These are phyloP conservation scores for Dipodascopsis uninucleata DNA, from an alignment of 805 yeast species.

Conservation along the genomic window DNA sequence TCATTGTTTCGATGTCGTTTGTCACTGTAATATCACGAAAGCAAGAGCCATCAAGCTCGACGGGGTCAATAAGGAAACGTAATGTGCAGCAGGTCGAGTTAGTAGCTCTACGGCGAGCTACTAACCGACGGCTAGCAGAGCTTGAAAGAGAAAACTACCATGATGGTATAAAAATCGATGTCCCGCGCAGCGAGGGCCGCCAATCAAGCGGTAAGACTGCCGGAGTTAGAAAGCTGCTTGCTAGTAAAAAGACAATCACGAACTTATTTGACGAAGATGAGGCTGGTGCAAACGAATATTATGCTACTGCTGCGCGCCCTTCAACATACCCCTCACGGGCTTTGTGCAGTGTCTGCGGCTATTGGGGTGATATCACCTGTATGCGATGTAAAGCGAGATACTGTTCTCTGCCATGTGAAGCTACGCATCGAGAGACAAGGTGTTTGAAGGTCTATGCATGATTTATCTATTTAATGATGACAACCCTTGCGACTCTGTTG, in stretches of 20 bases:
- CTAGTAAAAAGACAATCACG: conserved; percentile 38
- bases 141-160: conserved; percentile 39
- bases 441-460: conserved; percentile 36
- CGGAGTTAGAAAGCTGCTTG: conserved; percentile 37
- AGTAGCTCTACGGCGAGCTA: conserved; percentile 14
- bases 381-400: conserved; percentile 38
- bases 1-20: no score
- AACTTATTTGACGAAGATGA: conserved; percentile 44
- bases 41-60: conserved; percentile 5
- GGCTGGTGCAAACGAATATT: conserved; percentile 32
- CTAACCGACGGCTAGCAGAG: conserved; percentile 28
- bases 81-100: no score
- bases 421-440: conserved; percentile 39
- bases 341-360: conserved; percentile 42
- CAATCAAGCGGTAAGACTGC: conserved; percentile 19
- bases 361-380: conserved; percentile 38
- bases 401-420: conserved; percentile 38
- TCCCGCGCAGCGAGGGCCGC: conserved; percentile 29
- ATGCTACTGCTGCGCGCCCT: conserved; percentile 35
- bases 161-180: conserved; percentile 36
- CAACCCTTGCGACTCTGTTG: no score
- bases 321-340: conserved; percentile 39
- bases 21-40: no score
- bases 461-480: not conserved
- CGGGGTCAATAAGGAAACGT: no score